A percentile compares a stretch with the other conserved stretches of the same genome.
Conservation (phyloP, 345 rosid species). For the Kandelia obovata region DNA sequence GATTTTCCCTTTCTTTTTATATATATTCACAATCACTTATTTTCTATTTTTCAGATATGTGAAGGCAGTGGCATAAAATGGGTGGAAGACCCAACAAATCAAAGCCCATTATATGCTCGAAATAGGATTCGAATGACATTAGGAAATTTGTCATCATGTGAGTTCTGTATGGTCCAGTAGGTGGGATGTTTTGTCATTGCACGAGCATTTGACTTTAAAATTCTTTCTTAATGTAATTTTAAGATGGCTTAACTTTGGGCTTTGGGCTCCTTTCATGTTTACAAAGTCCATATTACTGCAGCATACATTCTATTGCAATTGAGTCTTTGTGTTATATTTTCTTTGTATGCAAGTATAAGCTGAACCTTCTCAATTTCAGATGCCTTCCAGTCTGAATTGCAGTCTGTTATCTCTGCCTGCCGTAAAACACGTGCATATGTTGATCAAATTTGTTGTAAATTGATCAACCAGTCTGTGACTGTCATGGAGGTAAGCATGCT, state of each 20-base stretch:
- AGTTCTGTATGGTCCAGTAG: slow-evolving; percentile 22
- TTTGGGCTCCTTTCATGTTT: neutral
- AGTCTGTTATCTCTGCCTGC: slow-evolving; percentile 62
- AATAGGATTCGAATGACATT: slow-evolving; percentile 78
- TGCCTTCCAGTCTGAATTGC: slow-evolving; percentile 58
- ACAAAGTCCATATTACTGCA: neutral
- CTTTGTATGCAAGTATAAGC: slow-evolving; percentile 7
- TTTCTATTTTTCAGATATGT: slow-evolving; percentile 54
- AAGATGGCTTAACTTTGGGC: slow-evolving; percentile 7
- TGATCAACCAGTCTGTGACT: slow-evolving; percentile 52
- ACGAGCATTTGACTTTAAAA: neutral
- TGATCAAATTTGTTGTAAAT: slow-evolving; percentile 49
- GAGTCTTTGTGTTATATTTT: neutral
- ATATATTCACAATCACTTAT: neutral
- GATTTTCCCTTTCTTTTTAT: neutral
- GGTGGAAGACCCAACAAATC: slow-evolving; percentile 94
- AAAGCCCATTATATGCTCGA: slow-evolving; percentile 63
- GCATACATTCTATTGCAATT: neutral
- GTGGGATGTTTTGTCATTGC: neutral
- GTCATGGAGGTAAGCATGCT: slow-evolving; percentile 54
- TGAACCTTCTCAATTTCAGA: slow-evolving; percentile 36
- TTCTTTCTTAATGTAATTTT: neutral
- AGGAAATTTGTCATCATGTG: slow-evolving; percentile 54
- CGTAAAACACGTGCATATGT: slow-evolving; percentile 61
- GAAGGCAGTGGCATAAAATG: slow-evolving; percentile 43